Conservation (phyloP, 176 grass and related monocot species). For the Stipa capillata region DNA sequence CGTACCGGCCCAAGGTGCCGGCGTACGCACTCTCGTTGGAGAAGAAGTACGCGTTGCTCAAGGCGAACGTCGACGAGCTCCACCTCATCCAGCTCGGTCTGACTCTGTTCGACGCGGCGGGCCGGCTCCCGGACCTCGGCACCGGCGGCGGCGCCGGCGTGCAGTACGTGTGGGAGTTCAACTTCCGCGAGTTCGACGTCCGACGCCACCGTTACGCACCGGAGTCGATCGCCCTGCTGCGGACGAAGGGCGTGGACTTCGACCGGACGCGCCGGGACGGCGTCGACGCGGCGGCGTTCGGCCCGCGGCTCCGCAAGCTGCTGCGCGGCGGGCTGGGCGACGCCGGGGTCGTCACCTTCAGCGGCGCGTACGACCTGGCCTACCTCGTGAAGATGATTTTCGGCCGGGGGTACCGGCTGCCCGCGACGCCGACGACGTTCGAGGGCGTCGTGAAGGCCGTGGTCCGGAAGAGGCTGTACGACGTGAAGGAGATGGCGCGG, state of each 20-base stretch:
- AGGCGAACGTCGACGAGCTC: constrained; percentile 21
- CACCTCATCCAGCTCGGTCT: constrained; percentile 30
- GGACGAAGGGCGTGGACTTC: constrained; percentile 20
- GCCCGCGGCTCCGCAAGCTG: constrained; percentile 5
- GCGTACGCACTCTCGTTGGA: background rate
- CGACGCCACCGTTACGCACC: background rate
- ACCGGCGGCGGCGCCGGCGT: background rate
- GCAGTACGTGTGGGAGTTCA: constrained; percentile 36
- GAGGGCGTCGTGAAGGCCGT: background rate
- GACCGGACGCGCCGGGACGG: background rate
- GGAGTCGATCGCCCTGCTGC: constrained; percentile 12
- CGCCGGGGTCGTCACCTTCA: constrained; percentile 19
- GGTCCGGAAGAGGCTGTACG: background rate
- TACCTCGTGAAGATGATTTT: constrained; percentile 30
- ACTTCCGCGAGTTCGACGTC: constrained; percentile 32
- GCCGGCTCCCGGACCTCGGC: background rate
- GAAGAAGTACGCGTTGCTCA: background rate
- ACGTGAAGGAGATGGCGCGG: constrained; percentile 34
- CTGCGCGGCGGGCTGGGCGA: background rate
- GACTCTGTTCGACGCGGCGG: background rate
- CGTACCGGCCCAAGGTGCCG: background rate
- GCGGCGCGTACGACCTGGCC: constrained; percentile 21
- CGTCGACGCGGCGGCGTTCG: background rate
- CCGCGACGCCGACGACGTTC: background rate
- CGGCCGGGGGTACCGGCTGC: background rate